Evolutionary conservation across 2,329 filamentous ascomycete species (phyloP).

Genomic region (Aspergillus sclerotialis): DNA sequence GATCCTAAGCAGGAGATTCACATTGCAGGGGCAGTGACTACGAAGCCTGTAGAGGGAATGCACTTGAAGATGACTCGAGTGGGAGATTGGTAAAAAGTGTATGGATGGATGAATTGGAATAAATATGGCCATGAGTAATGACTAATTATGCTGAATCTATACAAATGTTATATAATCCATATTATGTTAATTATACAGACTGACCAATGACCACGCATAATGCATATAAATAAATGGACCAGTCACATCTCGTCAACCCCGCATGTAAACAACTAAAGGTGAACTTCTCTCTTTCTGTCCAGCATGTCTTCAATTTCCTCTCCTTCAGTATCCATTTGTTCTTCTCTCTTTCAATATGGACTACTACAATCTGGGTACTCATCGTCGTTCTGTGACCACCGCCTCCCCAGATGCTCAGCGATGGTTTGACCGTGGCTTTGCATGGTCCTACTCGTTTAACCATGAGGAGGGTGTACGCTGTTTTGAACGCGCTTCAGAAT

Average conservation of each 20-base stretch:
- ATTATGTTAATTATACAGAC: too few species aligned
- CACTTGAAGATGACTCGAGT: constrained; percentile 26
- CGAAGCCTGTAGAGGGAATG: constrained; percentile 34
- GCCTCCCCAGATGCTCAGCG: constrained; percentile 23
- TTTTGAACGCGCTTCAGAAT: constrained; percentile 19
- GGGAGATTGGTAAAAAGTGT: constrained; percentile 26
- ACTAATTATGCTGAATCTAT: not conserved
- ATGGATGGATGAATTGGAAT: too few species aligned
- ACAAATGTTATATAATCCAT: too few species aligned
- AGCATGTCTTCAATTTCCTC: too few species aligned
- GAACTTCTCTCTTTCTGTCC: too few species aligned
- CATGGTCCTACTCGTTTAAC: constrained; percentile 34
- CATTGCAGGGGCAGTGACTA: constrained; percentile 31
- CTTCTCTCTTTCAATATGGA: too few species aligned
- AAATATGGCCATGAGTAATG: not conserved
- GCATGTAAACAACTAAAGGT: too few species aligned
- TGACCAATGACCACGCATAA: too few species aligned
- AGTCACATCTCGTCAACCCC: too few species aligned
- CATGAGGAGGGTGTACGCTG: constrained; percentile 25
- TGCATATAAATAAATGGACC: too few species aligned
- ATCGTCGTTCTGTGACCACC: constrained; percentile 31
- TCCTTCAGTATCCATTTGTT: too few species aligned
- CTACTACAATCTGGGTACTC: constrained; percentile 27
- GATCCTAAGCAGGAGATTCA: constrained; percentile 29
- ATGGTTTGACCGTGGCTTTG: constrained; percentile 33